Percentiles rank a stretch among this genome's conserved stretches.
Evolutionary conservation across 2,329 filamentous ascomycete species (phyloP).

Genomic region (Diplodia seriata): DNA sequence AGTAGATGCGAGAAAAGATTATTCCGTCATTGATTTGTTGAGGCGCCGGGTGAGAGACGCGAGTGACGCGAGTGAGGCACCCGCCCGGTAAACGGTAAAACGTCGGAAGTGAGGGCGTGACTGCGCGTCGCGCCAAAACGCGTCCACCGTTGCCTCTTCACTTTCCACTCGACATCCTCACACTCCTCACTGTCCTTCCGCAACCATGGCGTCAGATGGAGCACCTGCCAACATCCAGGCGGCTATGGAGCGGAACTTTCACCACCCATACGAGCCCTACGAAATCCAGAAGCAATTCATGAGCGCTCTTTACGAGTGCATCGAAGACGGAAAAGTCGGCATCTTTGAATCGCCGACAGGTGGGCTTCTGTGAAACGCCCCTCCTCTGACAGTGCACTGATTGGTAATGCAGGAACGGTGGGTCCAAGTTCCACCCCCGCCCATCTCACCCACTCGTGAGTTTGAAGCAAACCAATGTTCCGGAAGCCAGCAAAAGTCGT

Average conservation of each 20-base stretch:
- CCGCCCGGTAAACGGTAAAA: not conserved
- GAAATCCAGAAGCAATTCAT: slow-evolving; percentile 89
- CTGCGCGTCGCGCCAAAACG: slow-evolving; percentile 18
- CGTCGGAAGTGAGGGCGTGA: slow-evolving; percentile 5
- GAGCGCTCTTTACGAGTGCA: slow-evolving; percentile 78
- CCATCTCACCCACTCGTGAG: not conserved
- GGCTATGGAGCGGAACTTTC: slow-evolving; percentile 65
- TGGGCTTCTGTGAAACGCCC: slow-evolving; percentile 48
- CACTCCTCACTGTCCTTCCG: not conserved
- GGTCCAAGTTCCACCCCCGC: slow-evolving; percentile 33
- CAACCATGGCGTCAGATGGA: not conserved
- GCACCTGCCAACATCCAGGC: not conserved
- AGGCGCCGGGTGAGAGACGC: no score
- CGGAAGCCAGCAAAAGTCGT: not conserved
- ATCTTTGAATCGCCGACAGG: slow-evolving; percentile 95
- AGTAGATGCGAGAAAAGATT: not conserved
- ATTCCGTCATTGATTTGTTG: no score
- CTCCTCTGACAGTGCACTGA: not conserved
- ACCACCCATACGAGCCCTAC: slow-evolving; percentile 88
- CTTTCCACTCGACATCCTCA: not conserved
- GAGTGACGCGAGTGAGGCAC: not conserved
- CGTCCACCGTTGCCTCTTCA: slow-evolving; percentile 1
- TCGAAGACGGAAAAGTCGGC: slow-evolving; percentile 80
- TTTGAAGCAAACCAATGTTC: not conserved
- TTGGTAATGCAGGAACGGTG: slow-evolving; percentile 50